Conservation (phyloP, 352 stramenopile species). For the Pythium phragmitis region DNA sequence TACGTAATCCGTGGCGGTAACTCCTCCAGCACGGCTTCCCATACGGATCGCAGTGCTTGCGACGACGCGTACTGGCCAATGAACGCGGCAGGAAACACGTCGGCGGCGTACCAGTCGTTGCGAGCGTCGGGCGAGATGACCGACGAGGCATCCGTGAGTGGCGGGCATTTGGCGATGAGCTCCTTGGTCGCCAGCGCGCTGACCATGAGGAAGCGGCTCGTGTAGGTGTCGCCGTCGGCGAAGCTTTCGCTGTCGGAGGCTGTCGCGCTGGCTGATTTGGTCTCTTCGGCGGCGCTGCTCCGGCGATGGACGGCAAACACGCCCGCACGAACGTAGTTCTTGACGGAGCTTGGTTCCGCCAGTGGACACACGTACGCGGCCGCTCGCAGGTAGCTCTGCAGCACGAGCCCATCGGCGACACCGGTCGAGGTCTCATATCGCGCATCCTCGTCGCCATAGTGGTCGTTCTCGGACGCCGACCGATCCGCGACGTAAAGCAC, state of each 20-base stretch:
- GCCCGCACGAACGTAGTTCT: conserved; percentile 58
- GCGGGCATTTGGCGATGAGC: conserved; percentile 58
- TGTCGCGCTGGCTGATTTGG: background rate
- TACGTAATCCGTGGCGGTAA: conserved; percentile 66
- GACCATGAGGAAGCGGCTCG: conserved; percentile 67
- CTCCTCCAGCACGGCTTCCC: conserved; percentile 61
- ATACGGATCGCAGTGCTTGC: conserved; percentile 42
- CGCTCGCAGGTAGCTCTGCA: conserved; percentile 73
- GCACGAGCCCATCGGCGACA: conserved; percentile 55
- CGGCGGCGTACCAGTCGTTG: conserved; percentile 61
- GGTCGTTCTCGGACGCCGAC: conserved; percentile 65
- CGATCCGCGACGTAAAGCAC: conserved; percentile 58
- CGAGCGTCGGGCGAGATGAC: conserved; percentile 40
- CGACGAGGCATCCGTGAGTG: conserved; percentile 37
- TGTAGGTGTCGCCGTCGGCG: conserved; percentile 29
- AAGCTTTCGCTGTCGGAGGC: conserved; percentile 3
- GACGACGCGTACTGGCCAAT: conserved; percentile 69
- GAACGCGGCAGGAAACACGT: conserved; percentile 75
- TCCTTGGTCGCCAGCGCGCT: conserved; percentile 70
- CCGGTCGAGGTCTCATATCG: conserved; percentile 37
- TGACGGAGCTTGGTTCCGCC: conserved; percentile 42
- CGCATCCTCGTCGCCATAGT: conserved; percentile 64
- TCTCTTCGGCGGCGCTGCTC: conserved; percentile 7
- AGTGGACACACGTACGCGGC: conserved; percentile 72
- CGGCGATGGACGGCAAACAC: conserved; percentile 53